A percentile compares a stretch with the other conserved stretches of the same genome.
These are phyloP conservation scores for Lophiostoma macrostomum DNA, from an alignment of 495 filamentous ascomycete species.

Conservation along the genomic window DNA sequence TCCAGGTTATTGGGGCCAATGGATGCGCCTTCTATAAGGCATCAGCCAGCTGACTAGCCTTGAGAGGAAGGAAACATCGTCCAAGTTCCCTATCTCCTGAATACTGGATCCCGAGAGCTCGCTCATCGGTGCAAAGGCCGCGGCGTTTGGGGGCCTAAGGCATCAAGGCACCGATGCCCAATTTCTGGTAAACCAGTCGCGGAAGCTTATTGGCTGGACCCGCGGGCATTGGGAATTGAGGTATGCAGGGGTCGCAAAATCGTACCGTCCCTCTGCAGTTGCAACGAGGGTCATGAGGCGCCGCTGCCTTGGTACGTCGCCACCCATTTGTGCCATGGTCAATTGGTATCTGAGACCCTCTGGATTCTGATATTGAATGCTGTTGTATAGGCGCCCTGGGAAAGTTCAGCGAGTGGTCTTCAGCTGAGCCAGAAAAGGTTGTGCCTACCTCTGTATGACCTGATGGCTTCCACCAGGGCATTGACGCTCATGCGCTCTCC, in stretches of 20 bases:
- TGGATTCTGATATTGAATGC: constrained; percentile 26
- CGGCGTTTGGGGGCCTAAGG: neutral
- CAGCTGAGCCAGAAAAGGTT: neutral
- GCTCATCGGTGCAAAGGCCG: neutral
- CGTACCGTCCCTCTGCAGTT: constrained; percentile 49
- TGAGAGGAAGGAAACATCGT: neutral
- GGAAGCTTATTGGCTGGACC: constrained; percentile 43
- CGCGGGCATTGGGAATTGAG: constrained; percentile 45
- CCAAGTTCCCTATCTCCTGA: too few relatives aligned
- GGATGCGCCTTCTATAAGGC: too few relatives aligned
- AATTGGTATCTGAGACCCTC: constrained; percentile 35
- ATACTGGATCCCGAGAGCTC: neutral
- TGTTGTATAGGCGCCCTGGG: constrained; percentile 19
- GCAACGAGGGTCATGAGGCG: constrained; percentile 46
- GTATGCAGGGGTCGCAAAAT: constrained; percentile 44
- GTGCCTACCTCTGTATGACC: constrained; percentile 35
- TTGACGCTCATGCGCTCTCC: constrained; percentile 53
- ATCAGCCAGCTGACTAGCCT: neutral
- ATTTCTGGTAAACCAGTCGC: constrained; percentile 42
- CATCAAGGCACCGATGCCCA: constrained; percentile 22
- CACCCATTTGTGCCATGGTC: constrained; percentile 31
- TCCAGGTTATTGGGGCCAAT: too few relatives aligned
- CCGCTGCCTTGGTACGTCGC: constrained; percentile 26
- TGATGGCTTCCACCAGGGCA: constrained; percentile 31
- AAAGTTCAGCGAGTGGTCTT: neutral